These are phyloP conservation scores for Chrysanthemum makinoi DNA, from an alignment of 129 eudicot genomes.

Conservation along the genomic window DNA sequence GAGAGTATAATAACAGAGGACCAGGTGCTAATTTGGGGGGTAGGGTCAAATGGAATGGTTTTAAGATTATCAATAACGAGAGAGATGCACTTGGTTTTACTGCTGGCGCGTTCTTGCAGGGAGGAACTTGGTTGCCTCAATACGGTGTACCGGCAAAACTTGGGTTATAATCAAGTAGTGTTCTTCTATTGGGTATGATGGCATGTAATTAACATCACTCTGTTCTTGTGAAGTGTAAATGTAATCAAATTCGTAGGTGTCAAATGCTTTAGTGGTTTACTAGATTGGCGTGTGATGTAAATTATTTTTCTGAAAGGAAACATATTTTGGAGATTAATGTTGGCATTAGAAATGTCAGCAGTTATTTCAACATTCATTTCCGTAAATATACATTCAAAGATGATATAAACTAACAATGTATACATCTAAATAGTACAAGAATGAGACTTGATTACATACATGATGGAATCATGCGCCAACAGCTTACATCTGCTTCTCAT, in stretches of 20 bases:
- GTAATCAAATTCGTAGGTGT: constrained; percentile 12
- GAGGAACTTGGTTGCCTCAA: constrained; percentile 38
- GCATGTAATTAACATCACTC: constrained; percentile 23
- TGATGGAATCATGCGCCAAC: constrained; percentile 4
- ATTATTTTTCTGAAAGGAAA: background rate
- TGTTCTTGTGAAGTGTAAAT: constrained; percentile 6
- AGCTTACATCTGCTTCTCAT: constrained; percentile 31
- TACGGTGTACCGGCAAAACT: constrained; percentile 31
- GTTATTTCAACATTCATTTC: constrained; percentile 7
- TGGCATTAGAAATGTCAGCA: constrained; percentile 4
- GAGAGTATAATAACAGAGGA: constrained; percentile 48
- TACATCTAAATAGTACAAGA: constrained; percentile 1
- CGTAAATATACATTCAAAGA: background rate
- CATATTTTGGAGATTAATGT: background rate
- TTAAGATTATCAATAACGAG: constrained; percentile 10
- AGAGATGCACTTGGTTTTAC: constrained; percentile 38
- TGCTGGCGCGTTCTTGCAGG: constrained; percentile 31
- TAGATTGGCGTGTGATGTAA: constrained; percentile 11
- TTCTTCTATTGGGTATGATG: constrained; percentile 12
- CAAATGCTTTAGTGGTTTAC: constrained; percentile 24
- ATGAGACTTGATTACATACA: constrained; percentile 5
- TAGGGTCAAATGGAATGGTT: constrained; percentile 40
- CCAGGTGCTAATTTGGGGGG: constrained; percentile 44
- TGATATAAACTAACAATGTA: constrained; percentile 5
- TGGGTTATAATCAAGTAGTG: constrained; percentile 28